phyloP scores from a whole-genome alignment of 73 alveolate genomes.

The Stentor coeruleus region DNA sequence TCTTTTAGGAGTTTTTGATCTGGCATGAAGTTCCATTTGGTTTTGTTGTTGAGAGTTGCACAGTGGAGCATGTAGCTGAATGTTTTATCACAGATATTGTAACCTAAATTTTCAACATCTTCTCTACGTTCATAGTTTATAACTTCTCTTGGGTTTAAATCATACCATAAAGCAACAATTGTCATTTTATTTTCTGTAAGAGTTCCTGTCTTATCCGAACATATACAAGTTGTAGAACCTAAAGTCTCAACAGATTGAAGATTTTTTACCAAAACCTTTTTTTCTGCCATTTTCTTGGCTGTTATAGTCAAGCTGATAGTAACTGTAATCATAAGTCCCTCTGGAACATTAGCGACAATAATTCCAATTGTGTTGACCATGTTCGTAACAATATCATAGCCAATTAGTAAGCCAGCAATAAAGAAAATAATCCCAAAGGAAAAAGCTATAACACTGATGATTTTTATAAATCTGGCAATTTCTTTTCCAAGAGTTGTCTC shows the following conservation, averaged over 20 bases:
- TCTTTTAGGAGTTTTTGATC: not conserved
- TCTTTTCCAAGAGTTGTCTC: constrained; percentile 90
- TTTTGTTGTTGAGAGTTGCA: constrained; percentile 44
- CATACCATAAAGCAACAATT: constrained; percentile 86
- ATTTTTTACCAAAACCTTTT: constrained; percentile 89
- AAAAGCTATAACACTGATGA: constrained; percentile 87
- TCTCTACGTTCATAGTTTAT: constrained; percentile 56
- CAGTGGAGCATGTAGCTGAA: constrained; percentile 34
- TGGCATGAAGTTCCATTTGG: constrained; percentile 31
- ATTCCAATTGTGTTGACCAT: constrained; percentile 89
- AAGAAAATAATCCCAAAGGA: constrained; percentile 79
- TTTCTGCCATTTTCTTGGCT: constrained; percentile 87
- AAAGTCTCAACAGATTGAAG: constrained; percentile 93
- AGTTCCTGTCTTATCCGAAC: constrained; percentile 98
- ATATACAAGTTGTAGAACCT: constrained; percentile 96
- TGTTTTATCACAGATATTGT: constrained; percentile 35
- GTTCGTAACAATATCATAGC: constrained; percentile 75
- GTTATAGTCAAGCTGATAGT: constrained; percentile 91
- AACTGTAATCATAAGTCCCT: constrained; percentile 88
- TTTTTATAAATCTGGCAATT: constrained; percentile 82
- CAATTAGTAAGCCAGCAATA: constrained; percentile 68
- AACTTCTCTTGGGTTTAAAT: constrained; percentile 73
- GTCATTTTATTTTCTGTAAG: constrained; percentile 95
- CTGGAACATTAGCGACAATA: constrained; percentile 97
- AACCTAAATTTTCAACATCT: constrained; percentile 34